These are phyloP conservation scores for Cryptomeria japonica DNA, from an alignment of 75 land plant species.

Conservation along the genomic window DNA sequence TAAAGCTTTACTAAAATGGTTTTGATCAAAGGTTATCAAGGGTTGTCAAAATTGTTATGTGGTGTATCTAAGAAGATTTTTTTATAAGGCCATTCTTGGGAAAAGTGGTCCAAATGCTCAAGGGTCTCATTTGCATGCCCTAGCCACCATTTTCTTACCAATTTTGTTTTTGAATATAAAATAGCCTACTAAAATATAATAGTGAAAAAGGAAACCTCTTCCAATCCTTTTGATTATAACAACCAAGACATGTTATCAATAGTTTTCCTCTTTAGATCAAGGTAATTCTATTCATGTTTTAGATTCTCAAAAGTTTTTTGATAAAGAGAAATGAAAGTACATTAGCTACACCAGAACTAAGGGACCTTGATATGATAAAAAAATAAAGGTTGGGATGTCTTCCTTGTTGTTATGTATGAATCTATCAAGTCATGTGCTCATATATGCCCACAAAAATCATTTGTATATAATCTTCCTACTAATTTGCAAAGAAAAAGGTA, in stretches of 20 bases:
- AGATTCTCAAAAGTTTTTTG: background rate
- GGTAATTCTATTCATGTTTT: conserved; percentile 9
- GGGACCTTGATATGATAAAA: too few species aligned
- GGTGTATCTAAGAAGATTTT: conserved; percentile 58
- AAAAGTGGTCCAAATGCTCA: conserved; percentile 60
- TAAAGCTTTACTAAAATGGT: conserved; percentile 15
- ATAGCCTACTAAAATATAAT: too few species aligned
- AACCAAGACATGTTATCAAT: conserved; percentile 24
- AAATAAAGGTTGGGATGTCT: too few species aligned
- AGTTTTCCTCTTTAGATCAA: conserved; percentile 42
- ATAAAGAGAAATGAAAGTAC: too few species aligned
- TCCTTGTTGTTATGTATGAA: too few species aligned
- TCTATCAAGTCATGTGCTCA: too few species aligned
- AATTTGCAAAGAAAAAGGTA: too few species aligned
- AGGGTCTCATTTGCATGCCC: conserved; percentile 34
- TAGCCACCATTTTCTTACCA: conserved; percentile 33
- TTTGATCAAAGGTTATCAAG: conserved; percentile 16
- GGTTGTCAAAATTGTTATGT: conserved; percentile 46
- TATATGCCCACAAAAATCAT: too few species aligned
- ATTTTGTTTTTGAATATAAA: conserved; percentile 15
- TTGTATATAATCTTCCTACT: too few species aligned
- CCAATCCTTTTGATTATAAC: too few species aligned
- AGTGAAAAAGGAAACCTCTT: too few species aligned
- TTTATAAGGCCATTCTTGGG: conserved; percentile 40
- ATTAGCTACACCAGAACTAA: too few species aligned